phyloP scores from a whole-genome alignment of 1,284 basidiomycete genomes.

The Farysia itapuensis region DNA sequence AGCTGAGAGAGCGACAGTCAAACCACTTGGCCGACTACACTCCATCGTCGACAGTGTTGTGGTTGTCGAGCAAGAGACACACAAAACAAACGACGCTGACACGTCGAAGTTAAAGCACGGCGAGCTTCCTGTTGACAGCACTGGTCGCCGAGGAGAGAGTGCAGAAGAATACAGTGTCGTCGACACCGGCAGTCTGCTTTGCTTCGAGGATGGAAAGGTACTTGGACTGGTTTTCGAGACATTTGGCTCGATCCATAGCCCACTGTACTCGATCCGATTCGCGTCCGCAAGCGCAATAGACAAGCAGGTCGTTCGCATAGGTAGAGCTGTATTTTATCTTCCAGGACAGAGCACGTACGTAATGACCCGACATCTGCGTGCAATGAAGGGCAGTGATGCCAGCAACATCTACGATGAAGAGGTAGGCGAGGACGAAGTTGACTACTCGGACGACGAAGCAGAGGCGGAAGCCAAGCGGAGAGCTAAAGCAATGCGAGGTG shows the following conservation, averaged over 20 bases:
- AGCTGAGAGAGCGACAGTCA: conserved; percentile 24
- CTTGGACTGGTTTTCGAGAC: conserved; percentile 86
- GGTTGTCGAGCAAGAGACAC: conserved; percentile 50
- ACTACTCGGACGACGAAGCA: conserved; percentile 86
- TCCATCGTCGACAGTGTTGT: conserved; percentile 56
- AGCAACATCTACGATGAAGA: conserved; percentile 89
- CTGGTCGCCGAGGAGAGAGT: conserved; percentile 31
- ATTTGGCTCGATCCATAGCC: conserved; percentile 81
- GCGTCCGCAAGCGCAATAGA: conserved; percentile 57
- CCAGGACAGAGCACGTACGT: conserved; percentile 76
- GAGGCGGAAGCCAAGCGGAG: conserved; percentile 70
- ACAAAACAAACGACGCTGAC: conserved; percentile 3
- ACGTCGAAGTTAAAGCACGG: background rate
- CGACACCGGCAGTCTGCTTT: conserved; percentile 82
- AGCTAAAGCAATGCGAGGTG: conserved; percentile 50
- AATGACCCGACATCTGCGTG: conserved; percentile 69
- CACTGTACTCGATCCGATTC: conserved; percentile 75
- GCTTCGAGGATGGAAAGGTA: conserved; percentile 79
- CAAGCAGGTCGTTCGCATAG: conserved; percentile 8
- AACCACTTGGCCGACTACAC: conserved; percentile 45
- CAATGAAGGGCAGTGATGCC: conserved; percentile 80
- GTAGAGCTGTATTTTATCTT: conserved; percentile 70
- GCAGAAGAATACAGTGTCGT: conserved; percentile 67
- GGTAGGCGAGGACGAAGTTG: conserved; percentile 77
- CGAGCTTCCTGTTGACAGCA: conserved; percentile 22